Base-by-base conservation (phyloP, 768 basidiomycete species). In the Boletellus sp. region DNA sequence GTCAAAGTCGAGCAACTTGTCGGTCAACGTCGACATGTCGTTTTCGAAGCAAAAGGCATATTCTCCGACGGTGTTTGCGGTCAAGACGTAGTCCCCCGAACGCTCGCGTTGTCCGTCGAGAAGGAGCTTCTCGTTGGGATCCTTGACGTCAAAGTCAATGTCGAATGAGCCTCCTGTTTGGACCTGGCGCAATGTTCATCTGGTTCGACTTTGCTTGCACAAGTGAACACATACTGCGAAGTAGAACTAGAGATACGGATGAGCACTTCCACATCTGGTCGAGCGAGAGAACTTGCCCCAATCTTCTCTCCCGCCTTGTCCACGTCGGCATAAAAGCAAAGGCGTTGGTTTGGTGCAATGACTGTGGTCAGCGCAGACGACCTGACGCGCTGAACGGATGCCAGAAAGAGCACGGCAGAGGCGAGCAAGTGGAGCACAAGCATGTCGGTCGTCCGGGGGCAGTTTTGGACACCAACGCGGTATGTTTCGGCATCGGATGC, bases 111-210 rank as follows among this genome's bases (percentile, higher is more conserved):
- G 72, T 45, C 94, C 96, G 45, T 94, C 89, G 40, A 99, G 81
- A 22, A 98, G 69, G 31, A 94, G 73, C 66, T 85, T 90, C 62
- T 91, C 89, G 51, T 83, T 84, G 7, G 96, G 95, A 67, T 95
- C 93, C 58, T 87, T 93, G 56, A 97, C 79, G 54, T 90, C 85
- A 65, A 87, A 96, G 75, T 95, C 92, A 37, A 97, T 87, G 68
- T 96, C 95, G 70, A 97, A 97, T 1, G 91, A 87, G 51, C 95
- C 95, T 40, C 95, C 95, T 24, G 94, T 91, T 84, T 98, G 95
- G 32, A 97, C 90, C 90, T 91, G 32, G 40, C 19, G 17, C 20
- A 20, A 45, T 23, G 33, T 17, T 51, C 28, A 47, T 48, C 34
- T 35, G 33, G 24, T 42, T 35, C 12, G n/a, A 35, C 17, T 23